These are phyloP conservation scores for Fusarium equiseti DNA, from an alignment of 2,329 filamentous ascomycete species.

Conservation along the genomic window DNA sequence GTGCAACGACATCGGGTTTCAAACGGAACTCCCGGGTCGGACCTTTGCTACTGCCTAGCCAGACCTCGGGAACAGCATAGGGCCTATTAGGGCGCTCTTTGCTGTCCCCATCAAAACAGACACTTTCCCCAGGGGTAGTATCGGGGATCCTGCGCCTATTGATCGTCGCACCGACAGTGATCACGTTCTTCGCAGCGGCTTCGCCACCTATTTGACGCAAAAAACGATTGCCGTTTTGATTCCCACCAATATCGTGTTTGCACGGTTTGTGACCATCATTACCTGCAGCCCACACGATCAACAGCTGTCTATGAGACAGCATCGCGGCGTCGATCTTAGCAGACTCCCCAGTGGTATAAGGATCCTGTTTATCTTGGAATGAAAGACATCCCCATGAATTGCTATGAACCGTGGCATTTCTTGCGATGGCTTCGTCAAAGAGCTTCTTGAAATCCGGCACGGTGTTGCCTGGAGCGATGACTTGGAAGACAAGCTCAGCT, in stretches of 20 bases:
- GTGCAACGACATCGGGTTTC: background rate
- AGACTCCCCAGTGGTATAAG: background rate
- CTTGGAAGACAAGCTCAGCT: background rate
- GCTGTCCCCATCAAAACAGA: background rate
- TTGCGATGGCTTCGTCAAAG: background rate
- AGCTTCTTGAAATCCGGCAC: too few species aligned
- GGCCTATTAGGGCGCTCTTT: background rate
- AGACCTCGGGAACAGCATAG: background rate
- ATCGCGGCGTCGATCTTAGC: accelerated
- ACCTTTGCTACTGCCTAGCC: background rate
- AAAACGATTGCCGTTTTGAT: background rate
- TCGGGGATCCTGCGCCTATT: too few species aligned
- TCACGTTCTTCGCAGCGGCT: background rate
- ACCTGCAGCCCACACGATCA: background rate
- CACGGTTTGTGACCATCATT: background rate
- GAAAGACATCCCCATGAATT: background rate
- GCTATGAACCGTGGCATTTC: background rate
- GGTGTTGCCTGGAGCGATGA: too few species aligned
- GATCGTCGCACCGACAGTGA: background rate
- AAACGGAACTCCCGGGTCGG: background rate
- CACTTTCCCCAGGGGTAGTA: background rate
- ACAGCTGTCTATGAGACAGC: background rate
- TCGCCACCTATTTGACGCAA: background rate
- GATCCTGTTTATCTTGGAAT: background rate
- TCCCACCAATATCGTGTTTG: accelerated